A percentile compares a stretch with the other conserved stretches of the same genome.
These are phyloP conservation scores for Ehretia macrophylla DNA, from an alignment of 257 asterid species.

Conservation along the genomic window DNA sequence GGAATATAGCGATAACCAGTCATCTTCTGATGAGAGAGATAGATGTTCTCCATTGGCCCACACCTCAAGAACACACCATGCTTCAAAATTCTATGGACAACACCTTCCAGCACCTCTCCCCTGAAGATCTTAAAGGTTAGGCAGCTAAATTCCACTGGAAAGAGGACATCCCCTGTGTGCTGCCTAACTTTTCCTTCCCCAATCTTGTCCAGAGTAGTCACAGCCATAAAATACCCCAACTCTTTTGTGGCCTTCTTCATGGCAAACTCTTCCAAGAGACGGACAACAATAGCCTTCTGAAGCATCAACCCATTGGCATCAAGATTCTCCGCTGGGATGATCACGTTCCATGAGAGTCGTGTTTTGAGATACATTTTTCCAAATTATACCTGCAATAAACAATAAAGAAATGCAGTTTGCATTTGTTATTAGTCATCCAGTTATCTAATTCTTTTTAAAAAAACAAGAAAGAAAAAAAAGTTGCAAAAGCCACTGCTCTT, in stretches of 20 bases:
- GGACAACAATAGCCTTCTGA: conserved; percentile 56
- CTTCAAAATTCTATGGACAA: conserved; percentile 54
- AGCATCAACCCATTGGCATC: conserved; percentile 61
- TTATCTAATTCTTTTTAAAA: too few relatives aligned
- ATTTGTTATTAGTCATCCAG: background rate
- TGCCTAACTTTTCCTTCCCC: conserved; percentile 59
- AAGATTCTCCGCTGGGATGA: conserved; percentile 55
- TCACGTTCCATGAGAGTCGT: conserved; percentile 59
- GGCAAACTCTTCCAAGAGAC: conserved; percentile 60
- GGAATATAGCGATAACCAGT: conserved; percentile 44
- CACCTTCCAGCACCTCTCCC: conserved; percentile 73
- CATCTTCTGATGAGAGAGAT: conserved; percentile 62
- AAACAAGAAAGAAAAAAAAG: too few relatives aligned
- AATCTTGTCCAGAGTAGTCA: conserved; percentile 53
- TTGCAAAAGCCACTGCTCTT: too few relatives aligned
- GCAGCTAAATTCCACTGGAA: conserved; percentile 72
- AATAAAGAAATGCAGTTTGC: background rate
- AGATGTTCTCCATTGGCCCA: conserved; percentile 64
- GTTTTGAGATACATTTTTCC: conserved; percentile 54
- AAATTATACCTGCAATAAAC: background rate
- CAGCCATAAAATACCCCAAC: conserved; percentile 58
- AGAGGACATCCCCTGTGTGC: conserved; percentile 51
- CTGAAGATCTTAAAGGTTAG: conserved; percentile 66
- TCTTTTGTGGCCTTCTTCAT: conserved; percentile 54
- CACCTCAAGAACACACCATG: conserved; percentile 63